phyloP scores from a whole-genome alignment of 306 rosid genomes.

The Elaeagnus macrophylla region DNA sequence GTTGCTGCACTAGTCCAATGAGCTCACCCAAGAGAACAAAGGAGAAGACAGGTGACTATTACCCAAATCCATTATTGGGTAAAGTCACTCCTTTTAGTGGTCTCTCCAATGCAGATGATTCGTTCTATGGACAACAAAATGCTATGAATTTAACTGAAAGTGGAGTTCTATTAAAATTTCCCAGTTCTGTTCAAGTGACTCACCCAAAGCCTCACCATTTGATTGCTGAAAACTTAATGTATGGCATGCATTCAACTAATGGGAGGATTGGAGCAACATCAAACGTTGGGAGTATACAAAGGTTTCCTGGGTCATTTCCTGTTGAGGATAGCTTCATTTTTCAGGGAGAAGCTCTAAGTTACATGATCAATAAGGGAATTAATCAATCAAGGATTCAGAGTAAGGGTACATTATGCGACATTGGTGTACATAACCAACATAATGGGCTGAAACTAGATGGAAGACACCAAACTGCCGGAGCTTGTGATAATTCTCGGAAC shows the following conservation, averaged over 20 bases:
- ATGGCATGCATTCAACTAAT: conserved; percentile 16
- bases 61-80: conserved; percentile 10
- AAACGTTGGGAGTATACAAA: conserved; percentile 17
- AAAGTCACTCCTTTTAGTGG: conserved; percentile 22
- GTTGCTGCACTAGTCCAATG: conserved; percentile 23
- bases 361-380: conserved; percentile 18
- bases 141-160: conserved; percentile 23
- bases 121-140: conserved; percentile 11
- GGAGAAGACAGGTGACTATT: conserved; percentile 19
- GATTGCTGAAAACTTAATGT: conserved; percentile 11
- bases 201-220: conserved; percentile 20
- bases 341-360: conserved; percentile 44
- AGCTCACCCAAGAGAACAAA: conserved; percentile 17
- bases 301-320: conserved; percentile 25
- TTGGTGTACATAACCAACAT: conserved; percentile 20
- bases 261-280: conserved; percentile 24
- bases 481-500: conserved; percentile 26
- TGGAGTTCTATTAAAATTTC: conserved; percentile 16
- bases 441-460: conserved; percentile 22
- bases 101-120: conserved; percentile 21
- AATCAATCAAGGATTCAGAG: conserved; percentile 23
- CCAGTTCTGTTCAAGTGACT: conserved; percentile 12
- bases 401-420: conserved; percentile 23
- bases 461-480: conserved; percentile 14
- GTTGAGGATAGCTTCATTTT: conserved; percentile 46